Base-by-base conservation (phyloP, 495 filamentous ascomycete genomes). In the Penicillium salamii region DNA sequence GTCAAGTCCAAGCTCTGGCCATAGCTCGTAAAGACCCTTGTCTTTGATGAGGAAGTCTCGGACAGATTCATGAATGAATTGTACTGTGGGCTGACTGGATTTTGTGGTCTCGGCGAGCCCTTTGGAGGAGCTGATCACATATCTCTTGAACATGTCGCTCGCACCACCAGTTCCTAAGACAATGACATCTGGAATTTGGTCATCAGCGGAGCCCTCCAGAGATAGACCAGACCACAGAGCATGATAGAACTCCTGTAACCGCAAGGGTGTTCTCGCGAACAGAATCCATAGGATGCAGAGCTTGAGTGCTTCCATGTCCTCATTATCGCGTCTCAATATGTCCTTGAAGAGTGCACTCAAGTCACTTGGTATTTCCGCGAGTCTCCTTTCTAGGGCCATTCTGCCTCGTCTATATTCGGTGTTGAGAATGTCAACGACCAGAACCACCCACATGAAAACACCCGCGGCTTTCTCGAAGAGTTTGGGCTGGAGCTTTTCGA, bases 31-130 rank as follows among this genome's bases (percentile, higher is more conserved):
- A 0, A 78, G 36, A 0, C 76, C 74, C 14, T 61, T 55, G 18
- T 71, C 63, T 49, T 70, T 67, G 5, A 75, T 11, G 6, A 78
- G 59, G 20, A 68, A 76, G 41, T 75, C 71, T 9, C 63, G 58
- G 3, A 77, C 74, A 1, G 73, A 76, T 55, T 77, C 72, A 48
- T 78, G 73, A 35, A 78, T 77, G 50, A 78, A 78, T 50, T 78
- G 73, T 28, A 75, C 65, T 2, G 39, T 61, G 28, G 51, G 45
- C 2, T 15, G 24, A 1, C 49, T 41, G 0, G 67, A 58, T 29
- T 49, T 59, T 0, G 66, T 67, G 3, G 58, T 59, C 41, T 78
- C 70, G 1, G 67, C 72, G 15, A 76, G 68, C 13, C 74, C 72
- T 52, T 75, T 76, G 0, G 72, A 76, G 6, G 43, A 66, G 40